A percentile compares a stretch with the other conserved stretches of the same genome.
Conservation (phyloP, 2,329 filamentous ascomycete species). For the Stachybotrys elegans region DNA sequence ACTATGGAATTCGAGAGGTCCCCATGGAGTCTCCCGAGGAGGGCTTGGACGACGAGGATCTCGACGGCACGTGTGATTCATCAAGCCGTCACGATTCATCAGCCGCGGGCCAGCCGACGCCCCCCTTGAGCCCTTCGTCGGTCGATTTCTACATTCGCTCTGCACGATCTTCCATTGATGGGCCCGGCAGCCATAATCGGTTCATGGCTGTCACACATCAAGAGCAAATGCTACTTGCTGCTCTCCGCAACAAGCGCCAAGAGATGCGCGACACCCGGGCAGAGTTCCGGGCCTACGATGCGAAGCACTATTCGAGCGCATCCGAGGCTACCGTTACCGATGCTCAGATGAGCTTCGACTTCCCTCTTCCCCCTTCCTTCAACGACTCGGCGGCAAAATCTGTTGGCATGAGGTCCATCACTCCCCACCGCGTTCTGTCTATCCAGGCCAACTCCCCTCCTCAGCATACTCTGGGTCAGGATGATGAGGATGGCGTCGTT, state of each 20-base stretch:
- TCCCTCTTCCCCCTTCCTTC: slow-evolving; percentile 26
- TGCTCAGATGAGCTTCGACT: slow-evolving; percentile 26
- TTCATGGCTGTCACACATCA: slow-evolving; percentile 55
- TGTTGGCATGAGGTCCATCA: not conserved
- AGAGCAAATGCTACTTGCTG: slow-evolving; percentile 54
- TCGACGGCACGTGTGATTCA: too few species aligned
- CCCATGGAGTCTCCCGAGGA: slow-evolving; percentile 27
- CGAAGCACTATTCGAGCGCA: slow-evolving; percentile 20
- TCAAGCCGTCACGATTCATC: too few species aligned
- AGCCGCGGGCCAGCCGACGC: slow-evolving; percentile 37
- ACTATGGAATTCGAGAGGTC: slow-evolving; percentile 28
- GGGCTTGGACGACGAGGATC: slow-evolving; percentile 12
- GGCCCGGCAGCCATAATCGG: slow-evolving; percentile 27
- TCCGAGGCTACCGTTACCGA: slow-evolving; percentile 25
- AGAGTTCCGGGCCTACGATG: slow-evolving; percentile 35
- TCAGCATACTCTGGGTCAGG: too few species aligned
- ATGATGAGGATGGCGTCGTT: not conserved
- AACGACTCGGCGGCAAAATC: not conserved
- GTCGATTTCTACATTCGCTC: slow-evolving; percentile 43
- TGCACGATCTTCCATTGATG: slow-evolving; percentile 30
- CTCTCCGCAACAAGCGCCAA: slow-evolving; percentile 51
- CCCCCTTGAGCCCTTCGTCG: slow-evolving; percentile 47
- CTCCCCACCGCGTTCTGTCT: not conserved
- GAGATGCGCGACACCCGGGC: slow-evolving; percentile 39
- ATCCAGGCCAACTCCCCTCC: not conserved